Evolutionary conservation across 306 rosid genomes (phyloP).

Genomic region (Corylus heterophylla): DNA sequence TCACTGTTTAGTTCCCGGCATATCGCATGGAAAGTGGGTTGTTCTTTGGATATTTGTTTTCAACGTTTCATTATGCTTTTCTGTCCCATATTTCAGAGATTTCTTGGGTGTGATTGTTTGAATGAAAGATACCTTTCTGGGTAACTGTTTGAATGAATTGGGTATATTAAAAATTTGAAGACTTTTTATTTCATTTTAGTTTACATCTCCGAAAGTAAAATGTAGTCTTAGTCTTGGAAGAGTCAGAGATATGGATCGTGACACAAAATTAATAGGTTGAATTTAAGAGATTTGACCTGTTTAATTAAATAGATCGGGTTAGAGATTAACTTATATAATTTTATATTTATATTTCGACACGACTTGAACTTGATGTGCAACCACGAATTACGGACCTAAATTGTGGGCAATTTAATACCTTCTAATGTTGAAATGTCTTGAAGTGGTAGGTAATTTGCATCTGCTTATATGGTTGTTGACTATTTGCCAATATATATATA

Average conservation of each 20-base stretch:
- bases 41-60: constrained; percentile 41
- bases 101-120: constrained; percentile 48
- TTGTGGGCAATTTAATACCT: too few relatives aligned
- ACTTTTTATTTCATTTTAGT: constrained; percentile 18
- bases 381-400: too few relatives aligned
- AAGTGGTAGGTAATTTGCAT: too few relatives aligned
- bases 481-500: too few relatives aligned
- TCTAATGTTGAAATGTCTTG: too few relatives aligned
- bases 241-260: not conserved
- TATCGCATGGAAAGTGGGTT: constrained; percentile 36
- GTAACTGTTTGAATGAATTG: constrained; percentile 33
- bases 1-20: constrained; percentile 37
- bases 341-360: too few relatives aligned
- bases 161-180: constrained; percentile 31
- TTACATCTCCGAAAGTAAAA: not conserved
- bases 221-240: not conserved
- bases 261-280: too few relatives aligned
- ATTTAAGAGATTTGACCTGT: too few relatives aligned
- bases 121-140: constrained; percentile 24
- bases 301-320: too few relatives aligned
- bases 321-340: too few relatives aligned
- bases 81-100: constrained; percentile 23
- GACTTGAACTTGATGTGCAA: too few relatives aligned
- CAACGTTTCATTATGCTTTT: constrained; percentile 29
- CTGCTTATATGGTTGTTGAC: too few relatives aligned